These are phyloP conservation scores for Cystobasidium ongulense DNA, from an alignment of 768 basidiomycete genomes.

Conservation along the genomic window DNA sequence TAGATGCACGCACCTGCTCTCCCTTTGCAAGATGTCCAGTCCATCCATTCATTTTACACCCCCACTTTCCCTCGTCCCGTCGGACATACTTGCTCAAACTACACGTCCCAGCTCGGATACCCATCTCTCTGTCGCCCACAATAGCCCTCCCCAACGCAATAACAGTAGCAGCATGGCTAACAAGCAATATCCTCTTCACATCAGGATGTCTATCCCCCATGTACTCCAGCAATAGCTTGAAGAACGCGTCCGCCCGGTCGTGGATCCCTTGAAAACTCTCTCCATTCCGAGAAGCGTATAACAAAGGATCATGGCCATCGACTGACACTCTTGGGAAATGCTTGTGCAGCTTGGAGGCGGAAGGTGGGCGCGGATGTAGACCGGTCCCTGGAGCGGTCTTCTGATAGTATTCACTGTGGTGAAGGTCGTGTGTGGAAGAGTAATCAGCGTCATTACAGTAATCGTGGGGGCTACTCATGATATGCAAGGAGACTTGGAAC, in stretches of 20 bases:
- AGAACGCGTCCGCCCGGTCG: conserved; percentile 13
- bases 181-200: neutral
- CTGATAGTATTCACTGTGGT: conserved; percentile 21
- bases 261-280: conserved; percentile 15
- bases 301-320: neutral
- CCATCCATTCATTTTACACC: conserved; percentile 11
- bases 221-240: neutral
- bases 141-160: conserved; percentile 25
- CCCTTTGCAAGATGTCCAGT: conserved; percentile 5
- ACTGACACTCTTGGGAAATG: conserved; percentile 1
- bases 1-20: neutral
- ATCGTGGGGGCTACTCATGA: neutral
- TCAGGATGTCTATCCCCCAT: neutral
- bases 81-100: neutral
- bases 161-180: conserved; percentile 30
- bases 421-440: neutral
- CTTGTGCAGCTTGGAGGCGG: neutral
- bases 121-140: neutral
- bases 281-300: conserved; percentile 11
- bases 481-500: neutral
- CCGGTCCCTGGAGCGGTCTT: conserved; percentile 16
- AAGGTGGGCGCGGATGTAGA: conserved; percentile 25
- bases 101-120: conserved; percentile 20
- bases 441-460: neutral
- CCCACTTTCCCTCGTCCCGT: conserved; percentile 12